Evolutionary conservation across 202 grass and related monocot species (phyloP).

Genomic region (Zizania palustris): DNA sequence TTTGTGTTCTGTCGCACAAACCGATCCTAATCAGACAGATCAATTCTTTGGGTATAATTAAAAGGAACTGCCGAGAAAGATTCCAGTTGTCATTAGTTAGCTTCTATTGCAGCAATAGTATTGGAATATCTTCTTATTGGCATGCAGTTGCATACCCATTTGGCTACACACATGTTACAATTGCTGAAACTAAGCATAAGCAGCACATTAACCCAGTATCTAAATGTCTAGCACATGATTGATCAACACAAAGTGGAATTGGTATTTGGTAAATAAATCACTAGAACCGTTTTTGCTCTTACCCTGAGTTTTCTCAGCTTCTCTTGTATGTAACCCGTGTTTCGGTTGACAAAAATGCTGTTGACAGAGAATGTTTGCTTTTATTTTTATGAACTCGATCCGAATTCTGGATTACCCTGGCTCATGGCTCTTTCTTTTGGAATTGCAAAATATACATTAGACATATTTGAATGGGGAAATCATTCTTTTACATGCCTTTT

Average conservation of each 20-base stretch:
- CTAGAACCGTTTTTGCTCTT: neutral
- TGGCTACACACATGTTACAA: no score
- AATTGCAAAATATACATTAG: slow-evolving; percentile 25
- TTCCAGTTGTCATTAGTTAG: no score
- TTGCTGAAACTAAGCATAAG: no score
- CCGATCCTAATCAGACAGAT: slow-evolving; percentile 1
- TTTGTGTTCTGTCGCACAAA: neutral
- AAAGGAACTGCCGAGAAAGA: no score
- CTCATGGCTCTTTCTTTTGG: neutral
- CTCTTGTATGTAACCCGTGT: neutral
- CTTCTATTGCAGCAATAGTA: no score
- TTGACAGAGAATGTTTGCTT: neutral
- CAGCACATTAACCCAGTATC: no score
- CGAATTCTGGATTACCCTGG: slow-evolving; percentile 16
- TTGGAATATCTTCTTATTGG: no score
- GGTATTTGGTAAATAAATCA: no score
- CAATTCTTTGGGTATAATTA: neutral
- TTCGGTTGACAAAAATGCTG: neutral
- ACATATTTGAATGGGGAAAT: neutral
- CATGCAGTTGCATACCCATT: no score
- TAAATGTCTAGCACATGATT: no score
- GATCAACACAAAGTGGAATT: no score
- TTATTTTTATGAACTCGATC: neutral
- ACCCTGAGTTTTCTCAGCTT: neutral
- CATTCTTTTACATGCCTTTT: slow-evolving; percentile 6